phyloP scores from a whole-genome alignment of 345 rosid species.

The Hypericum androsaemum region DNA sequence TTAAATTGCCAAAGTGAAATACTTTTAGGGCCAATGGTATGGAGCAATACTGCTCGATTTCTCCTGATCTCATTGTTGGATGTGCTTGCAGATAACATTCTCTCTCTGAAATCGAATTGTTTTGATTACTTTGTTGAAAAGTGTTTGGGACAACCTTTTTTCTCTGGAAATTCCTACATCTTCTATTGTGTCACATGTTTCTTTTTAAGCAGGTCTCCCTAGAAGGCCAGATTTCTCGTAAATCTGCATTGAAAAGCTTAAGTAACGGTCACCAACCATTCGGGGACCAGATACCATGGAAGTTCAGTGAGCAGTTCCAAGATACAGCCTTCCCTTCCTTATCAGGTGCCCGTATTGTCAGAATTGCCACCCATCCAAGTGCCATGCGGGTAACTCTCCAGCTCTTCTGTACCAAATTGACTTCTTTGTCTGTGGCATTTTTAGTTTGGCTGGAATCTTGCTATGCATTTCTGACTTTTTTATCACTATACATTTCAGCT shows the following conservation, averaged over 20 bases:
- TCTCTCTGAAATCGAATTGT: not conserved
- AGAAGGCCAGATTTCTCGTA: constrained; percentile 87
- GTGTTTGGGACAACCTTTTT: not conserved
- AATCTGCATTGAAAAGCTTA: constrained; percentile 68
- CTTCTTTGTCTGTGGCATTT: not conserved
- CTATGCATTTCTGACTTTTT: constrained; percentile 12
- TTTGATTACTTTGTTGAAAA: not conserved
- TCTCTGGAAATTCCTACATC: not conserved
- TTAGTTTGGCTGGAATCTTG: constrained; percentile 8
- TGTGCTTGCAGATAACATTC: not conserved
- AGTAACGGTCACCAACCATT: constrained; percentile 71
- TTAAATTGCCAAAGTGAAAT: too few species aligned
- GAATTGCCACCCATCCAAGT: constrained; percentile 96
- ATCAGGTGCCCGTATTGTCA: constrained; percentile 95
- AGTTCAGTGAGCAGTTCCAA: constrained; percentile 80
- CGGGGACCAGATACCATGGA: constrained; percentile 99
- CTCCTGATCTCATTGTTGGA: too few species aligned
- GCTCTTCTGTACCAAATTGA: not conserved
- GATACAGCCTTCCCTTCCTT: constrained; percentile 75
- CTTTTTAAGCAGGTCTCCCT: constrained; percentile 49
- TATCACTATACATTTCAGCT: constrained; percentile 39
- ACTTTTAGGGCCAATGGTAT: too few species aligned
- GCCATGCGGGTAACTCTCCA: constrained; percentile 66
- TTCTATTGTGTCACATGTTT: not conserved
- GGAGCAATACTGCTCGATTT: too few species aligned